phyloP scores from a whole-genome alignment of 2,329 filamentous ascomycete genomes.

The Parascedosporium putredinis region DNA sequence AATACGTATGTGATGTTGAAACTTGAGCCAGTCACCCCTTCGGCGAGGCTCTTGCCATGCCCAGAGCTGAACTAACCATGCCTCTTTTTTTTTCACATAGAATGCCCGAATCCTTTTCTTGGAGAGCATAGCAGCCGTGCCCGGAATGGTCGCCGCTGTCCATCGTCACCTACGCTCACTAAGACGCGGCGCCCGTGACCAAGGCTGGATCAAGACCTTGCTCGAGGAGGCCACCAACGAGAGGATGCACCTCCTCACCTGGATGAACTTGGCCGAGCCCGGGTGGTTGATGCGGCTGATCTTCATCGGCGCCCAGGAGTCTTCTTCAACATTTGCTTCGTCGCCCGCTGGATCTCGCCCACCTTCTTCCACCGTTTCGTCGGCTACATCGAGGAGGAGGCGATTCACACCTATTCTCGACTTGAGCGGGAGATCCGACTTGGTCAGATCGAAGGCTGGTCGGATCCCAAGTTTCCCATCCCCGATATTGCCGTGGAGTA shows the following conservation, averaged over 20 bases:
- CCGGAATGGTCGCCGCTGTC: conserved; percentile 96
- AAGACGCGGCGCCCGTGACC: conserved; percentile 78
- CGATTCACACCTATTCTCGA: conserved; percentile 87
- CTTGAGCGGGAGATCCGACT: conserved; percentile 78
- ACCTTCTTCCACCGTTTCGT: conserved; percentile 90
- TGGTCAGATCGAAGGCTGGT: conserved; percentile 77
- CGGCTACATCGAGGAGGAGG: conserved; percentile 94
- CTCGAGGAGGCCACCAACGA: conserved; percentile 89
- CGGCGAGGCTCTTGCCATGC: neutral
- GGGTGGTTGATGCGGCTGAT: conserved; percentile 85
- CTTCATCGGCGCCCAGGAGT: conserved; percentile 86
- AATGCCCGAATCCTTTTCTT: conserved; percentile 84
- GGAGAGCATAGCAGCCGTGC: conserved; percentile 88
- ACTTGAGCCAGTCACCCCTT: neutral
- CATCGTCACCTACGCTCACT: conserved; percentile 78
- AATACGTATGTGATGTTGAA: conserved; percentile 69
- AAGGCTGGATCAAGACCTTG: conserved; percentile 92
- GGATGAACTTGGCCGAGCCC: conserved; percentile 70
- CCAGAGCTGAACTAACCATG: too few relatives aligned
- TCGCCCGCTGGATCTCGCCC: conserved; percentile 78
- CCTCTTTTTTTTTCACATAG: too few relatives aligned
- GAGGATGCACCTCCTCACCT: conserved; percentile 84
- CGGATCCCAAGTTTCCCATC: conserved; percentile 55
- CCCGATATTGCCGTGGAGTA: conserved; percentile 85
- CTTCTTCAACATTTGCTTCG: conserved; percentile 91